These are phyloP conservation scores for Dendrobium officinale DNA, from an alignment of 106 monocot species.

Conservation along the genomic window DNA sequence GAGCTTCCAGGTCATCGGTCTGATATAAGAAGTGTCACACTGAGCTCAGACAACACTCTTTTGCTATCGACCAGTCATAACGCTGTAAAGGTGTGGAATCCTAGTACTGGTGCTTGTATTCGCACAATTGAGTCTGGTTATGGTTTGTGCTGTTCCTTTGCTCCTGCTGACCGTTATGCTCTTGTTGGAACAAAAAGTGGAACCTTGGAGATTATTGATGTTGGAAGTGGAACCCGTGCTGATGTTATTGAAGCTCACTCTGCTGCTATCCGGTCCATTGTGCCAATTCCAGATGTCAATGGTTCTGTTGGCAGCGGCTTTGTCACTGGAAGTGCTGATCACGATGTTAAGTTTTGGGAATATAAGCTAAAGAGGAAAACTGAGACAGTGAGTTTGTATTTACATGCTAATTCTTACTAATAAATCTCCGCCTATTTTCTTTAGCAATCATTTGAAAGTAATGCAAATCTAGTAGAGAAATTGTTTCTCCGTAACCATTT, in stretches of 20 bases:
- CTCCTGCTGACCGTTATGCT: constrained; percentile 64
- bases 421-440: no score
- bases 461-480: neutral
- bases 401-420: neutral
- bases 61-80: constrained; percentile 94
- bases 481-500: neutral
- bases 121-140: constrained; percentile 83
- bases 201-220: constrained; percentile 74
- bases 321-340: constrained; percentile 77
- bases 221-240: constrained; percentile 67
- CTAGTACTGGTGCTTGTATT: constrained; percentile 73
- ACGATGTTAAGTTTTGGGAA: constrained; percentile 94
- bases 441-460: neutral
- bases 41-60: constrained; percentile 71
- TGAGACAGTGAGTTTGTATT: constrained; percentile 43
- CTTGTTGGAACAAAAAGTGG: constrained; percentile 89
- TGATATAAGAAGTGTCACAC: constrained; percentile 74
- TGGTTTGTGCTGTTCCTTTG: constrained; percentile 80
- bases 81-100: constrained; percentile 95
- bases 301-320: constrained; percentile 58
- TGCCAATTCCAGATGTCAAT: constrained; percentile 40
- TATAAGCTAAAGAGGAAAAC: constrained; percentile 53
- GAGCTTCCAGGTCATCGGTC: constrained; percentile 95
- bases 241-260: constrained; percentile 75
- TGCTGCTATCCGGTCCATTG: constrained; percentile 56